These are phyloP conservation scores for Metschnikowia koreensis DNA, from an alignment of 805 yeast species.

Conservation along the genomic window DNA sequence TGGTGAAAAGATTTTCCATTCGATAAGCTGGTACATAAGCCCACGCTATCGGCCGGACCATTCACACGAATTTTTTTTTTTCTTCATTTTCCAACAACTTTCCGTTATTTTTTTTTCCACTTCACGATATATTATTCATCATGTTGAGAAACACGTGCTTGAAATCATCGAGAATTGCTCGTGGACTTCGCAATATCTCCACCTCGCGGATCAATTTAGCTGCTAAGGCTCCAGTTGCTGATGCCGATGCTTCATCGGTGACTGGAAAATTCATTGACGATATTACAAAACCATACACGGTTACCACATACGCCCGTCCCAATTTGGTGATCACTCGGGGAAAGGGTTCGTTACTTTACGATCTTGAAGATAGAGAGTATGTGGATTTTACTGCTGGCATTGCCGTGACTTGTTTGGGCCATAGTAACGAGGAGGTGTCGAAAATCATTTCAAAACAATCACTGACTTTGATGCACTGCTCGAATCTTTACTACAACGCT, in stretches of 20 bases:
- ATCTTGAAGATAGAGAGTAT: conserved; percentile 71
- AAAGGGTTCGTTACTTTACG: conserved; percentile 76
- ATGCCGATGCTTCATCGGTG: conserved; percentile 31
- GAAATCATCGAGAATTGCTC: neutral
- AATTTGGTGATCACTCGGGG: conserved; percentile 76
- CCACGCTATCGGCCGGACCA: neutral
- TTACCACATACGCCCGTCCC: conserved; percentile 81
- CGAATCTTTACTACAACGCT: conserved; percentile 80
- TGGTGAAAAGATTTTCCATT: conserved; percentile 14
- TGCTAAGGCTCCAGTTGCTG: conserved; percentile 23
- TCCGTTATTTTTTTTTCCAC: neutral
- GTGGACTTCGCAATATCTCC: neutral
- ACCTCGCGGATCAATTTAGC: conserved; percentile 1
- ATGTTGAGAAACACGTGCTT: conserved; percentile 11
- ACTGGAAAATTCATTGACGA: conserved; percentile 44
- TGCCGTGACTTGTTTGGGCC: conserved; percentile 96
- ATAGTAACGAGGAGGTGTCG: conserved; percentile 72
- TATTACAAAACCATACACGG: conserved; percentile 52
- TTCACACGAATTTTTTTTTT: neutral
- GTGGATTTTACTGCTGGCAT: conserved; percentile 95
- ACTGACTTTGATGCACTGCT: conserved; percentile 69
- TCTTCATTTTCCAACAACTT: neutral
- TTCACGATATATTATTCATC: neutral
- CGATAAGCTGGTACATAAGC: conserved; percentile 11
- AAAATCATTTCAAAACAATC: conserved; percentile 73